A percentile compares a stretch with the other conserved stretches of the same genome.
Evolutionary conservation across 177 flowering plant genomes (phyloP).

Genomic region (Vitis hybrid): DNA sequence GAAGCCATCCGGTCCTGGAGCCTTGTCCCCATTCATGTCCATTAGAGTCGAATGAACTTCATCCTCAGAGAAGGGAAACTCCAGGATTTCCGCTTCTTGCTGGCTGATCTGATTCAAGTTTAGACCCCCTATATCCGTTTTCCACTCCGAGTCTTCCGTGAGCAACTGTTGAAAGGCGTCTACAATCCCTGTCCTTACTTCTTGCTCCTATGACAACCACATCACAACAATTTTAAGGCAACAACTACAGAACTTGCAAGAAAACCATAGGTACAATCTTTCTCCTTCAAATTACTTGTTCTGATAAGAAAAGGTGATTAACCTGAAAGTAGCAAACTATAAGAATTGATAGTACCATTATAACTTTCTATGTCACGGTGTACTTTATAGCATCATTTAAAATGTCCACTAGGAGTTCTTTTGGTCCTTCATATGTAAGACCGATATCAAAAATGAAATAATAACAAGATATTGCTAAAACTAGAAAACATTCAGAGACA

Average conservation of each 20-base stretch:
- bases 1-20: too few relatives aligned
- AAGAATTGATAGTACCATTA: background rate
- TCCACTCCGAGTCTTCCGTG: too few relatives aligned
- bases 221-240: conserved; percentile 41
- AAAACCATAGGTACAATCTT: conserved; percentile 51
- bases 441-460: background rate
- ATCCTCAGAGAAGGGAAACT: too few relatives aligned
- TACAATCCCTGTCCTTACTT: too few relatives aligned
- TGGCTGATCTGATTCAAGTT: too few relatives aligned
- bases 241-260: conserved; percentile 67
- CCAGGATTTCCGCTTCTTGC: too few relatives aligned
- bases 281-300: background rate
- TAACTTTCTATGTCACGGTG: background rate
- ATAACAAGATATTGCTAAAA: background rate
- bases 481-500: background rate
- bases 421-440: background rate
- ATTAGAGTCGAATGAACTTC: too few relatives aligned
- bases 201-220: too few relatives aligned
- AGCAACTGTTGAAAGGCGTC: too few relatives aligned
- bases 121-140: too few relatives aligned
- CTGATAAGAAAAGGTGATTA: background rate
- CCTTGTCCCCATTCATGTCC: too few relatives aligned
- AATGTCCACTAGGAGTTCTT: background rate
- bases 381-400: background rate
- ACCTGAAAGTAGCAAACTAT: background rate